Conservation (phyloP, 2,329 filamentous ascomycete genomes). For the Penicillium psychrosexuale region DNA sequence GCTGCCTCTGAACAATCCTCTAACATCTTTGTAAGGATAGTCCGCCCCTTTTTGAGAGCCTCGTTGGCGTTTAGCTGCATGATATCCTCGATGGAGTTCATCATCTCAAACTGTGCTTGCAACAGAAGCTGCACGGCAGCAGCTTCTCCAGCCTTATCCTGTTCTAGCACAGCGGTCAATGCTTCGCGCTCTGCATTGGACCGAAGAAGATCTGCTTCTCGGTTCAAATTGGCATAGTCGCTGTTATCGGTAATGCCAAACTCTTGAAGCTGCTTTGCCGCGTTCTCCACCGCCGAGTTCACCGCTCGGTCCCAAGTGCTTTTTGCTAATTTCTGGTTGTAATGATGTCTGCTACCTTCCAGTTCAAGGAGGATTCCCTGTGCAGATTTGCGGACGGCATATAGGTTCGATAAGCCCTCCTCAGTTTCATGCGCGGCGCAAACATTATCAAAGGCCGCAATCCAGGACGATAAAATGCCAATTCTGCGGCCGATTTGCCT, state of each 20-base stretch:
- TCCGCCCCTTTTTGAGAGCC: constrained; percentile 74
- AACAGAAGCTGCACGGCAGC: constrained; percentile 78
- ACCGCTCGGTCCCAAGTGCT: constrained; percentile 83
- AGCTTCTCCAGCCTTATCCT: constrained; percentile 77
- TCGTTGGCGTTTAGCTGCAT: constrained; percentile 79
- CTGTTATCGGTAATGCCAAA: constrained; percentile 64
- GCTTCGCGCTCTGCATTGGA: constrained; percentile 77
- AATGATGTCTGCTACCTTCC: constrained; percentile 84
- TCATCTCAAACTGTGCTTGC: constrained; percentile 86
- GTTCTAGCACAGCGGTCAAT: constrained; percentile 71
- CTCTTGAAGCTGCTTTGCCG: constrained; percentile 71
- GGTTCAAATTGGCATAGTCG: constrained; percentile 68
- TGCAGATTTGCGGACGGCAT: constrained; percentile 79
- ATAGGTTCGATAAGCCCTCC: constrained; percentile 62
- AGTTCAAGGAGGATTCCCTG: constrained; percentile 85
- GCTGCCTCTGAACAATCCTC: constrained; percentile 70
- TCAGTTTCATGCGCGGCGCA: constrained; percentile 70
- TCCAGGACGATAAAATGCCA: constrained; percentile 82
- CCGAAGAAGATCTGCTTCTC: constrained; percentile 84
- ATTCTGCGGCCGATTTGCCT: constrained; percentile 82
- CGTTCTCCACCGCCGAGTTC: constrained; percentile 83
- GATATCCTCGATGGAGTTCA: constrained; percentile 77
- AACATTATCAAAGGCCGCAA: constrained; percentile 82
- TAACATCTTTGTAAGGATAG: constrained; percentile 72
- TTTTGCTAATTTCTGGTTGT: constrained; percentile 77